Percentiles rank a stretch among this genome's conserved stretches.
phyloP scores from a whole-genome alignment of 163 green algal genomes.

The Scenedesmus sp. region DNA sequence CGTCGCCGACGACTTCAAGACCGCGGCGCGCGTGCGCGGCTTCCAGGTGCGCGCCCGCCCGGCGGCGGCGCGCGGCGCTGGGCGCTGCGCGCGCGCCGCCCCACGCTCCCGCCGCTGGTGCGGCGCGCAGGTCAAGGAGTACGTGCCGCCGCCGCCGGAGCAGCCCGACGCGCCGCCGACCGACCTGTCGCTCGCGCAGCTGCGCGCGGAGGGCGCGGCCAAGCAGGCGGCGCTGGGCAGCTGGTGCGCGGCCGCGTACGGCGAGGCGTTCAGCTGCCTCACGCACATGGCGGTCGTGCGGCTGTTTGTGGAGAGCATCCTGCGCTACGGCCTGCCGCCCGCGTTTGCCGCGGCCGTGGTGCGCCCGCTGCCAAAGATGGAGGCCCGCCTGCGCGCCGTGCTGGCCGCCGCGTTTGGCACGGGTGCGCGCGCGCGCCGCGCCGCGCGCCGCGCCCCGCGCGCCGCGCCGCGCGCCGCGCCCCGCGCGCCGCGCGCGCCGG shows the following conservation, averaged over 20 bases:
- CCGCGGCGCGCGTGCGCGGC: constrained; percentile 75
- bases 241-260: constrained; percentile 89
- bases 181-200: constrained; percentile 41
- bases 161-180: constrained; percentile 47
- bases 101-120: background rate
- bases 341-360: constrained; percentile 86
- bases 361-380: constrained; percentile 75
- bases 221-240: constrained; percentile 78
- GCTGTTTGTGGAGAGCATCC: constrained; percentile 97
- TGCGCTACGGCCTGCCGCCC: constrained; percentile 92
- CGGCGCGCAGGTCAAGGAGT: constrained; percentile 79
- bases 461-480: background rate
- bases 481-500: background rate
- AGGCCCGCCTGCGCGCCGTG: constrained; percentile 66
- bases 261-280: constrained; percentile 90
- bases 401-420: constrained; percentile 63
- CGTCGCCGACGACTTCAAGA: constrained; percentile 94
- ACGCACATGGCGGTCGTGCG: constrained; percentile 93
- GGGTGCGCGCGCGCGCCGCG: background rate
- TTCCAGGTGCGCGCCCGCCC: constrained; percentile 92
- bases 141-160: constrained; percentile 55
- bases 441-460: no score
- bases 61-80: no score
- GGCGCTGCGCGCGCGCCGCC: no score
- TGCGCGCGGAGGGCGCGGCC: constrained; percentile 73